phyloP scores from a whole-genome alignment of 2,329 filamentous ascomycete genomes.

The Fusarium camptoceras region DNA sequence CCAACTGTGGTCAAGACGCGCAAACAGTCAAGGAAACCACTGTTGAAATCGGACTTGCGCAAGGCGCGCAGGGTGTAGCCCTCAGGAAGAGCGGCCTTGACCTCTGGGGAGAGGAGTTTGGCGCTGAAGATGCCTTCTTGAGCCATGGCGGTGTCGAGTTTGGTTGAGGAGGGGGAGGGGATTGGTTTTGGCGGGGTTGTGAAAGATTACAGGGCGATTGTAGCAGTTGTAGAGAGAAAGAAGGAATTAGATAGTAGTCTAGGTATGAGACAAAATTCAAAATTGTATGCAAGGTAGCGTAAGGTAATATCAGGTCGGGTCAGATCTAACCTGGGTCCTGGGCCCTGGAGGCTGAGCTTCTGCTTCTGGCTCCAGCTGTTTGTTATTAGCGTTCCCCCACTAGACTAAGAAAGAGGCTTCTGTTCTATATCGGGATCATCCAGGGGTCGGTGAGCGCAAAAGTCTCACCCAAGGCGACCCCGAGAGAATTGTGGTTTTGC shows the following conservation, averaged over 20 bases:
- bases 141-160: conserved; percentile 46
- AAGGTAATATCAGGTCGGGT: conserved; percentile 11
- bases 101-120: conserved; percentile 80
- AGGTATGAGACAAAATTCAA: not conserved
- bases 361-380: not conserved
- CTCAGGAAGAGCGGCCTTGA: conserved; percentile 78
- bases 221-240: conserved; percentile 16
- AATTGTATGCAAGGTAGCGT: not conserved
- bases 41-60: conserved; percentile 79
- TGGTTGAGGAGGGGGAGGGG: conserved; percentile 21
- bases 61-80: conserved; percentile 88
- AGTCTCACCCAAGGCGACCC: conserved; percentile 8
- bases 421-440: conserved; percentile 17
- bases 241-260: not conserved
- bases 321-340: conserved; percentile 19
- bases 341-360: conserved; percentile 23
- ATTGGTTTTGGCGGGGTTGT: conserved; percentile 26
- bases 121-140: conserved; percentile 77
- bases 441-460: conserved; percentile 21
- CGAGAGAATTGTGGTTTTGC: conserved; percentile 6
- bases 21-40: conserved; percentile 90
- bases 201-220: not conserved
- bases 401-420: conserved; percentile 17
- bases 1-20: conserved; percentile 93
- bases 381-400: conserved; percentile 22